Conservation (phyloP, 1,284 basidiomycete species). For the Pholiota adiposa region DNA sequence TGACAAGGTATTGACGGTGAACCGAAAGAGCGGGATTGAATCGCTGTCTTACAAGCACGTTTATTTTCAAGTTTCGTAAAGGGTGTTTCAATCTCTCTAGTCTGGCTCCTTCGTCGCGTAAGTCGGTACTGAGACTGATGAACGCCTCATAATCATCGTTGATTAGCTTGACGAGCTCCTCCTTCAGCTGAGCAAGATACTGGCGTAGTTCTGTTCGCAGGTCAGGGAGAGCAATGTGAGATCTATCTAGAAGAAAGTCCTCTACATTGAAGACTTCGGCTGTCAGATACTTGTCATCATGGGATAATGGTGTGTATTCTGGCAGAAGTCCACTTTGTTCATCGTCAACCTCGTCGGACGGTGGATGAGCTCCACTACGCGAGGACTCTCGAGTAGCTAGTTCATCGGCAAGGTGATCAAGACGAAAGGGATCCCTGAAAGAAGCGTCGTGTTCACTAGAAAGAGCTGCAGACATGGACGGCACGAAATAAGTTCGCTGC, state of each 20-base stretch:
- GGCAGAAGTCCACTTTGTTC: constrained; percentile 61
- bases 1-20: background rate
- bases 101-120: constrained; percentile 81
- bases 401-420: constrained; percentile 75
- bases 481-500: background rate
- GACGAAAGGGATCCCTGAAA: constrained; percentile 58
- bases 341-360: constrained; percentile 23
- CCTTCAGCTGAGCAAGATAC: constrained; percentile 84
- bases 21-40: background rate
- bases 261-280: constrained; percentile 81
- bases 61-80: constrained; percentile 60
- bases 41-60: constrained; percentile 61
- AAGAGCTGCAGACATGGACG: constrained; percentile 13
- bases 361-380: constrained; percentile 10
- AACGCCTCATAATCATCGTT: constrained; percentile 99
- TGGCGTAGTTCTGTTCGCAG: constrained; percentile 86
- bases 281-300: constrained; percentile 75
- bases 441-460: constrained; percentile 12
- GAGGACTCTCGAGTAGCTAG: constrained; percentile 60
- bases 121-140: constrained; percentile 90
- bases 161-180: constrained; percentile 93
- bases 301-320: constrained; percentile 77
- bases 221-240: constrained; percentile 87
- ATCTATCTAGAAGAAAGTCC: constrained; percentile 85
- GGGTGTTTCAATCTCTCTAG: constrained; percentile 72